A percentile compares a stretch with the other conserved stretches of the same genome.
phyloP scores from a whole-genome alignment of 768 basidiomycete species.

The Tricholoma furcatifolium region DNA sequence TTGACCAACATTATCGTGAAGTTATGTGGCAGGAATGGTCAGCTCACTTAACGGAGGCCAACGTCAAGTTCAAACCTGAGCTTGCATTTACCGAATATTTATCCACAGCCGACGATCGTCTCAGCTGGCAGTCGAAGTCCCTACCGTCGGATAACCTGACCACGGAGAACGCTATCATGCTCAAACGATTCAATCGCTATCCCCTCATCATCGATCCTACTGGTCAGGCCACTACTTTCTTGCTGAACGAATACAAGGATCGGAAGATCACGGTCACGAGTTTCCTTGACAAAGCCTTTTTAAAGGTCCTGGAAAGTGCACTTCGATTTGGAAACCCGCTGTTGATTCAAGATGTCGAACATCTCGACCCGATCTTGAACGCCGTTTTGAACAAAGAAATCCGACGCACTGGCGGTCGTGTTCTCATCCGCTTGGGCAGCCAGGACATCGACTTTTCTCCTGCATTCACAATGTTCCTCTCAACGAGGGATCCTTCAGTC shows the following conservation, averaged over 20 bases:
- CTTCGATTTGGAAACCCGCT: slow-evolving; percentile 97
- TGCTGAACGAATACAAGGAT: slow-evolving; percentile 92
- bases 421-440: slow-evolving; percentile 92
- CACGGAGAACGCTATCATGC: slow-evolving; percentile 99
- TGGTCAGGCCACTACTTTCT: slow-evolving; percentile 92
- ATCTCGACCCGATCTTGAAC: slow-evolving; percentile 96
- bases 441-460: slow-evolving; percentile 99
- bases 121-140: slow-evolving; percentile 93
- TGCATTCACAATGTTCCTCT: slow-evolving; percentile 99
- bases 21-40: slow-evolving; percentile 97
- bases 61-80: slow-evolving; percentile 88
- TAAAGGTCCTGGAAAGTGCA: slow-evolving; percentile 98
- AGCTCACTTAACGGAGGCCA: slow-evolving; percentile 83
- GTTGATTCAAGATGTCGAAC: slow-evolving; percentile 97
- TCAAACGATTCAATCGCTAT: slow-evolving; percentile 96
- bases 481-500: slow-evolving; percentile 94
- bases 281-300: slow-evolving; percentile 97
- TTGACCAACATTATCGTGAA: slow-evolving; percentile 97
- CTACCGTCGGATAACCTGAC: slow-evolving; percentile 96
- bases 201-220: slow-evolving; percentile 98
- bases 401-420: slow-evolving; percentile 92
- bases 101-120: slow-evolving; percentile 94
- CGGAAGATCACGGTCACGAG: slow-evolving; percentile 98
- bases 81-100: slow-evolving; percentile 93
- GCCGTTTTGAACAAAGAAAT: slow-evolving; percentile 97